Evolutionary conservation across 495 filamentous ascomycete genomes (phyloP).

Genomic region (Neurospora sp.): DNA sequence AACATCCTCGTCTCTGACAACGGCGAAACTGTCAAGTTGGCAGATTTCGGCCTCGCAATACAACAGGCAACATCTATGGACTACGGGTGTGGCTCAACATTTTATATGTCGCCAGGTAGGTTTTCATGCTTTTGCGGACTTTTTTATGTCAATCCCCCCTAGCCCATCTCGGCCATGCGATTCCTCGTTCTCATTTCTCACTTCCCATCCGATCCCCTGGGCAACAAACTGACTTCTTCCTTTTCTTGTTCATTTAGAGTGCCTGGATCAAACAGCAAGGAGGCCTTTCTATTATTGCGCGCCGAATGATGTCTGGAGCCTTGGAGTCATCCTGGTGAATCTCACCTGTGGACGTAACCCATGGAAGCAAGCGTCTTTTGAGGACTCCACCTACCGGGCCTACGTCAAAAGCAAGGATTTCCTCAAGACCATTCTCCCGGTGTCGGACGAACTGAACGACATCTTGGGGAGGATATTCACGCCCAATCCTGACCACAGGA

Average conservation of each 20-base stretch:
- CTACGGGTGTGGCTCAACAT: slow-evolving; percentile 96
- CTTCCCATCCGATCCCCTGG: slow-evolving; percentile 1
- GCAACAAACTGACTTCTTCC: slow-evolving; percentile 18
- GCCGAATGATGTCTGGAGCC: slow-evolving; percentile 95
- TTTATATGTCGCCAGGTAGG: slow-evolving; percentile 99
- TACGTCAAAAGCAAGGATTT: slow-evolving; percentile 80
- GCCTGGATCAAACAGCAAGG: slow-evolving; percentile 74
- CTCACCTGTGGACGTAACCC: slow-evolving; percentile 96
- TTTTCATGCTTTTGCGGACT: slow-evolving; percentile 9
- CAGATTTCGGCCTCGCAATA: slow-evolving; percentile 92
- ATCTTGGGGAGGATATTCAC: slow-evolving; percentile 89
- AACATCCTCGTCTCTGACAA: slow-evolving; percentile 88
- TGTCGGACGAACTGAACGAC: slow-evolving; percentile 81
- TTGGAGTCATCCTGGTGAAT: slow-evolving; percentile 96
- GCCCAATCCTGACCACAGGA: slow-evolving; percentile 72
- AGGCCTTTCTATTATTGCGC: slow-evolving; percentile 81
- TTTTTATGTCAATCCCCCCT: neutral
- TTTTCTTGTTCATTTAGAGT: slow-evolving; percentile 52
- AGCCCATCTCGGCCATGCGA: neutral
- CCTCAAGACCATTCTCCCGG: slow-evolving; percentile 81
- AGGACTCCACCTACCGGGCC: slow-evolving; percentile 92
- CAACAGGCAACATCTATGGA: slow-evolving; percentile 72
- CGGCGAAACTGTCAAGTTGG: slow-evolving; percentile 84
- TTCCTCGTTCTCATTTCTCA: slow-evolving; percentile 3
- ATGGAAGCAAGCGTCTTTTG: slow-evolving; percentile 88